Evolutionary conservation across 331 rosid genomes (phyloP).

Genomic region (Quercus phellos): DNA sequence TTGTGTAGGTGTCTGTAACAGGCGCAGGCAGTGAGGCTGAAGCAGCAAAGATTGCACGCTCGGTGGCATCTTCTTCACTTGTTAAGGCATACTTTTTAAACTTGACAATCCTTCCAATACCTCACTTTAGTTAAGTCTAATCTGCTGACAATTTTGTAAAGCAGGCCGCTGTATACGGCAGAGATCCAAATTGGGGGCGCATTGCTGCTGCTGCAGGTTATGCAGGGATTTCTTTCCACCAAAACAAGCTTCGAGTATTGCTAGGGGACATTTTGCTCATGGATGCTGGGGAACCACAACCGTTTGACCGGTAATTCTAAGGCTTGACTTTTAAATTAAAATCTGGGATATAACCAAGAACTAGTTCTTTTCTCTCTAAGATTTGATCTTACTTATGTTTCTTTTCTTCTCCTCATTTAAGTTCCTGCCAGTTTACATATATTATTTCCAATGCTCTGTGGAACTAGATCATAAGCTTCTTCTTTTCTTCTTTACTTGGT

Average conservation of each 20-base stretch:
- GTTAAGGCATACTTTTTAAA: conserved; percentile 59
- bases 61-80: conserved; percentile 88
- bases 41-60: conserved; percentile 90
- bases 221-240: conserved; percentile 74
- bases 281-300: conserved; percentile 84
- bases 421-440: background rate
- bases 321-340: background rate
- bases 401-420: background rate
- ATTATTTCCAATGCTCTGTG: too few species aligned
- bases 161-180: conserved; percentile 91
- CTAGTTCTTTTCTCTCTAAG: too few species aligned
- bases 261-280: conserved; percentile 83
- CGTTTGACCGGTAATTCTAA: conserved; percentile 57
- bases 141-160: conserved; percentile 15
- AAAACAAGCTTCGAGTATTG: conserved; percentile 62
- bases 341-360: too few species aligned
- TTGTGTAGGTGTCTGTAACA: conserved; percentile 61
- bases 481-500: too few species aligned
- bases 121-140: conserved; percentile 7
- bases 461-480: too few species aligned
- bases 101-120: conserved; percentile 4
- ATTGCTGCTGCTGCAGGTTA: conserved; percentile 92
- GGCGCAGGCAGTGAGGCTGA: conserved; percentile 77
- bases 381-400: background rate
- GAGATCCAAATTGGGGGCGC: conserved; percentile 99